Conservation (phyloP, 2,329 filamentous ascomycete genomes). For the Ceratocystis alfenasii region DNA sequence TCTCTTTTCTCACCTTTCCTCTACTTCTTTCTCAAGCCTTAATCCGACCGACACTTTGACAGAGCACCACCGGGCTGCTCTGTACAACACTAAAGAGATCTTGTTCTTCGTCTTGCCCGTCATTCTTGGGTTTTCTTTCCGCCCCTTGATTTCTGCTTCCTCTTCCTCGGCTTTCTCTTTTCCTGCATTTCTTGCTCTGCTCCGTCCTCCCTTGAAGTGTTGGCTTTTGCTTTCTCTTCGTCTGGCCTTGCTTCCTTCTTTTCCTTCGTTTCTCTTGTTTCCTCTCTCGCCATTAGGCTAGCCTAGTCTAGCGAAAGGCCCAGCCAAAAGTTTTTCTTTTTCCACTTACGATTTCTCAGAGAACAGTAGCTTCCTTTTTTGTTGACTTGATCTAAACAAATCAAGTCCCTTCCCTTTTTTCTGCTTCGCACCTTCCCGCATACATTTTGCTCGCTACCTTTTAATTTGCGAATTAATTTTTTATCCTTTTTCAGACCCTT, state of each 20-base stretch:
- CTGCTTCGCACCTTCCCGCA: conserved; percentile 5
- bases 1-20: background rate
- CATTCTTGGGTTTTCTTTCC: background rate
- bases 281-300: background rate
- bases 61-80: background rate
- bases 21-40: background rate
- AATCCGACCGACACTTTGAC: background rate
- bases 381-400: conserved; percentile 3
- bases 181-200: background rate
- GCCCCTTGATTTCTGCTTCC: background rate
- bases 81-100: background rate
- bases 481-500: conserved; percentile 3
- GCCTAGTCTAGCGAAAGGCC: background rate
- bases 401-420: conserved; percentile 1
- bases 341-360: background rate
- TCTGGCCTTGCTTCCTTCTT: conserved; percentile 3
- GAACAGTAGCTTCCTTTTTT: background rate
- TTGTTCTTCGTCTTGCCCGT: background rate
- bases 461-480: background rate
- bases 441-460: background rate
- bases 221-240: too few species aligned
- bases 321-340: background rate
- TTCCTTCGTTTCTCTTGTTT: background rate
- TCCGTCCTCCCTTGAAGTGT: background rate
- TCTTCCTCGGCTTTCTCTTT: background rate